Evolutionary conservation across 345 rosid species (phyloP).

Genomic region (Eucalyptus polyanthemos): DNA sequence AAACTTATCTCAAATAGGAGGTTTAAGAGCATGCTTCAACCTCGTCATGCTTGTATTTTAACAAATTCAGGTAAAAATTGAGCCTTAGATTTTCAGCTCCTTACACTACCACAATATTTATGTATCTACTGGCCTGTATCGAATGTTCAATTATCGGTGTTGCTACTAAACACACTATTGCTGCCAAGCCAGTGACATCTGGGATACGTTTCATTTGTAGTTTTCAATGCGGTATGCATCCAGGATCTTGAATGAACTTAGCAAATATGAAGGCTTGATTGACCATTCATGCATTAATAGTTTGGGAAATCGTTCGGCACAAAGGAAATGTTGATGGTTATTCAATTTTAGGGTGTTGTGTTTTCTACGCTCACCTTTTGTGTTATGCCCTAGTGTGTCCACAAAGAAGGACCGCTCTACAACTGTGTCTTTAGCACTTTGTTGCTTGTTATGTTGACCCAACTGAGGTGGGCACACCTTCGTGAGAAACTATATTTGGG

Average conservation of each 20-base stretch:
- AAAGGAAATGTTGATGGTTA: background rate
- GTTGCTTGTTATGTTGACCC: conserved; percentile 54
- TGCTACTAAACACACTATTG: conserved; percentile 13
- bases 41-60: background rate
- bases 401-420: conserved; percentile 71
- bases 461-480: conserved; percentile 72
- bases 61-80: conserved; percentile 35
- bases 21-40: background rate
- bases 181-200: conserved; percentile 52
- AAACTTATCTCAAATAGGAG: background rate
- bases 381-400: conserved; percentile 59
- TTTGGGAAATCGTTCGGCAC: background rate
- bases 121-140: conserved; percentile 61
- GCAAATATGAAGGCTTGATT: background rate
- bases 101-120: conserved; percentile 59
- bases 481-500: conserved; percentile 66
- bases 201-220: conserved; percentile 40
- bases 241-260: background rate
- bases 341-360: conserved; percentile 41
- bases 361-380: conserved; percentile 60
- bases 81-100: conserved; percentile 63
- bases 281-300: background rate
- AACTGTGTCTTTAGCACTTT: conserved; percentile 82
- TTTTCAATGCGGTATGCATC: conserved; percentile 49
- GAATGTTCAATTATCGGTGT: conserved; percentile 37